Conservation (phyloP, 768 basidiomycete genomes). For the Multifurca ochricompacta region DNA sequence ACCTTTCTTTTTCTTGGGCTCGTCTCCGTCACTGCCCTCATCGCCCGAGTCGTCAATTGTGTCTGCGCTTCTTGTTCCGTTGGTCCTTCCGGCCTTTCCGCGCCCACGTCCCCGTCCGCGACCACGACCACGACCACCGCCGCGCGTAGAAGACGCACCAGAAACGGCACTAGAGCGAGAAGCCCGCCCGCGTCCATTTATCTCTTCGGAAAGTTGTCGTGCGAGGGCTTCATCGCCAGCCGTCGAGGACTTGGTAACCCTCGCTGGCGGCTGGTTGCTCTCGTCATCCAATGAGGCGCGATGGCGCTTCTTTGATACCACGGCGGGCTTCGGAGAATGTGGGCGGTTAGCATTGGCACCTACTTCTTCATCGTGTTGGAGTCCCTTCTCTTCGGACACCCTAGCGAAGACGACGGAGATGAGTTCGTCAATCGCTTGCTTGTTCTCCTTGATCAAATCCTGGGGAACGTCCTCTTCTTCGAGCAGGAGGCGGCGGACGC, state of each 20-base stretch:
- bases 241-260: slow-evolving; percentile 22
- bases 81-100: slow-evolving; percentile 22
- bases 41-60: slow-evolving; percentile 29
- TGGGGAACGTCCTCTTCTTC: slow-evolving; percentile 47
- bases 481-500: slow-evolving; percentile 70
- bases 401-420: slow-evolving; percentile 60
- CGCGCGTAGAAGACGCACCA: slow-evolving; percentile 13
- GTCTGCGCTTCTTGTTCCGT: slow-evolving; percentile 30
- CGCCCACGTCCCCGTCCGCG: slow-evolving; percentile 17
- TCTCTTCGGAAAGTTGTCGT: slow-evolving; percentile 35
- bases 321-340: background rate
- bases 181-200: slow-evolving; percentile 33
- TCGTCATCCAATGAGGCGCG: slow-evolving; percentile 20
- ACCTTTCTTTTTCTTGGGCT: slow-evolving; percentile 40
- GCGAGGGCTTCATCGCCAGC: slow-evolving; percentile 30
- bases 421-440: slow-evolving; percentile 56
- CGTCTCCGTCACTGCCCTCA: slow-evolving; percentile 29
- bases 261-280: slow-evolving; percentile 15
- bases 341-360: slow-evolving; percentile 7
- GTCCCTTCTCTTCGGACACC: slow-evolving; percentile 33
- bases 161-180: slow-evolving; percentile 24
- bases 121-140: slow-evolving; percentile 16
- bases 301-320: slow-evolving; percentile 18
- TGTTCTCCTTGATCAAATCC: slow-evolving; percentile 58
- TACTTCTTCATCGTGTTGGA: slow-evolving; percentile 21